Evolutionary conservation across 163 green algal species (phyloP).

Genomic region (Chlamydomonas reinhardtii): DNA sequence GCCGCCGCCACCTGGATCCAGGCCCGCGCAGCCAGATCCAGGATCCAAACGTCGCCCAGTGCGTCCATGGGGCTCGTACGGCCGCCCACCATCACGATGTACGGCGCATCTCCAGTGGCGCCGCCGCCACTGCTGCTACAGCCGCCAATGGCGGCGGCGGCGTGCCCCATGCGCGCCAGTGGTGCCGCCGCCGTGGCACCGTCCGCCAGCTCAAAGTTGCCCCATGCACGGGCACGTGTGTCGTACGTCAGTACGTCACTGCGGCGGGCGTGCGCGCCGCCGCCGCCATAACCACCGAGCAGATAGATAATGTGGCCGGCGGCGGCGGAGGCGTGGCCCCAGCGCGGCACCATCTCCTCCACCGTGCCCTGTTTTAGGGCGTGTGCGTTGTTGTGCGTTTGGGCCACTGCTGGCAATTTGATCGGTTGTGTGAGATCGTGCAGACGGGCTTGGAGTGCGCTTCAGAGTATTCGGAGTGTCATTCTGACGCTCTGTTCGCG

Average conservation of each 20-base stretch:
- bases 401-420: too few species aligned
- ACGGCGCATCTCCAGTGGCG: too few species aligned
- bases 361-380: slow-evolving; percentile 1
- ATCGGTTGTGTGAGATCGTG: too few species aligned
- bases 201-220: not conserved
- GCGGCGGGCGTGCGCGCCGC: slow-evolving; percentile 58
- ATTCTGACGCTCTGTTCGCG: too few species aligned
- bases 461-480: too few species aligned
- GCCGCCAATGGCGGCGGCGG: slow-evolving; percentile 50
- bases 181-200: slow-evolving; percentile 13
- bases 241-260: slow-evolving; percentile 63
- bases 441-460: too few species aligned
- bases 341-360: slow-evolving; percentile 46
- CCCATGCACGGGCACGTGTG: slow-evolving; percentile 8
- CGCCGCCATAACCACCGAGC: slow-evolving; percentile 72
- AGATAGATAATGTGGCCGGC: slow-evolving; percentile 43
- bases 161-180: slow-evolving; percentile 62
- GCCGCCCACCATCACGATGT: slow-evolving; percentile 65
- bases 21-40: slow-evolving; percentile 41
- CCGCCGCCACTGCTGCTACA: not conserved
- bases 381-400: too few species aligned
- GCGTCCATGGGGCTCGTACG: slow-evolving; percentile 53
- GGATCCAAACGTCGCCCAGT: slow-evolving; percentile 61
- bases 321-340: slow-evolving; percentile 56
- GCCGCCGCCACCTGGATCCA: slow-evolving; percentile 13